These are phyloP conservation scores for Phytophthora uliginosa DNA, from an alignment of 352 stramenopile species.

Conservation along the genomic window DNA sequence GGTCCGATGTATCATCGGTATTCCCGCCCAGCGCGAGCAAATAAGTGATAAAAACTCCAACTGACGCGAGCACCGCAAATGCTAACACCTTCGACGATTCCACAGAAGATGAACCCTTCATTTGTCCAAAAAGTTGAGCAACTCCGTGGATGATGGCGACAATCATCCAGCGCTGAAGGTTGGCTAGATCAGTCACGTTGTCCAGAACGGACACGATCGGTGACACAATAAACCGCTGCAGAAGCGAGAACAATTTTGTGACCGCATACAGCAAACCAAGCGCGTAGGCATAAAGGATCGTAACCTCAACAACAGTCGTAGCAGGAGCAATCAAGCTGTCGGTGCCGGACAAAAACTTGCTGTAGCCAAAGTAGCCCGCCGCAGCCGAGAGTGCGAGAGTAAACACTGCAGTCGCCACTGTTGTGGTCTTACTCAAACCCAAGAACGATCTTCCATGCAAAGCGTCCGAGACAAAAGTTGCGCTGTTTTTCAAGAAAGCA, in stretches of 20 bases:
- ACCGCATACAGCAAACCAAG: constrained; percentile 68
- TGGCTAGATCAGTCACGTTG: constrained; percentile 35
- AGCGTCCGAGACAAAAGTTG: constrained; percentile 6
- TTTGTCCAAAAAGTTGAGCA: constrained; percentile 52
- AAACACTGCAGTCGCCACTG: constrained; percentile 15
- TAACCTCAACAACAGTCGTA: constrained; percentile 35
- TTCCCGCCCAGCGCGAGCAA: constrained; percentile 59
- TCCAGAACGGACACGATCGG: constrained; percentile 35
- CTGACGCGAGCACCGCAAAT: constrained; percentile 58
- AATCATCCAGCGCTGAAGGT: constrained; percentile 61
- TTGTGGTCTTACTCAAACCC: constrained; percentile 14
- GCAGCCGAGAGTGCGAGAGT: constrained; percentile 15
- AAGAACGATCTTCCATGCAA: constrained; percentile 11
- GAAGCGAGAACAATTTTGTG: constrained; percentile 42
- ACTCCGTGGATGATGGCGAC: constrained; percentile 47
- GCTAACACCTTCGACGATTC: constrained; percentile 52
- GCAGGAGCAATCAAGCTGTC: constrained; percentile 6
- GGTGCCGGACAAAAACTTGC: constrained; percentile 11
- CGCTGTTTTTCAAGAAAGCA: constrained; percentile 37
- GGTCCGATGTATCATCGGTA: constrained; percentile 46
- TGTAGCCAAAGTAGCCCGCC: constrained; percentile 28
- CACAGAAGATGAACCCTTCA: constrained; percentile 36
- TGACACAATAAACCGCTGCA: constrained; percentile 52
- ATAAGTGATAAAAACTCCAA: constrained; percentile 58
- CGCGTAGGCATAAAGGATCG: constrained; percentile 61